These are phyloP conservation scores for Meyerozyma elateridarum DNA, from an alignment of 1,139 yeast species.

Conservation along the genomic window DNA sequence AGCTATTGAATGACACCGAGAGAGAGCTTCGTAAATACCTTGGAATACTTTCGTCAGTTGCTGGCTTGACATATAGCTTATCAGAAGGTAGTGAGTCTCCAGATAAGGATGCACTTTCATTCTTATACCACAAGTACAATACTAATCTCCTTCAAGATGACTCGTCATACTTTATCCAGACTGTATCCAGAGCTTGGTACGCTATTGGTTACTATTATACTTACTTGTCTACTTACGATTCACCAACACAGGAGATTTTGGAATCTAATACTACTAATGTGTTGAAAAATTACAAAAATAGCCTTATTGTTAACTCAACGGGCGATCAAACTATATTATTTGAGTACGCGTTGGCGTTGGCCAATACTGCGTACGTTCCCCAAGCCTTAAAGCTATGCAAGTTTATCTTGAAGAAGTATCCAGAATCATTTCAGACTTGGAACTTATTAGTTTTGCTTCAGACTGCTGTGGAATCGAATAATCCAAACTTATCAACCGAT, in stretches of 20 bases:
- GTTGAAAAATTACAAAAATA: slow-evolving; percentile 29
- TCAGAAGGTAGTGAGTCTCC: background rate
- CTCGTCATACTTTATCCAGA: slow-evolving; percentile 25
- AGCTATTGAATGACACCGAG: slow-evolving; percentile 6
- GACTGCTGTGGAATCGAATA: slow-evolving; percentile 25
- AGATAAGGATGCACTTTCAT: slow-evolving; percentile 16
- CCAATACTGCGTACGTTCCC: slow-evolving; percentile 23
- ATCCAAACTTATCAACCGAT: no score
- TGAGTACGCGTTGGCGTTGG: slow-evolving; percentile 35
- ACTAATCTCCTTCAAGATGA: slow-evolving; percentile 29
- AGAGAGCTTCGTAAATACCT: slow-evolving; percentile 9
- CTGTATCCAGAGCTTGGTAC: slow-evolving; percentile 37
- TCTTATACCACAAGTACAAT: slow-evolving; percentile 36
- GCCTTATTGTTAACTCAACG: slow-evolving; percentile 37
- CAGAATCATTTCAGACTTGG: slow-evolving; percentile 45
- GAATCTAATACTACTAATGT: slow-evolving; percentile 15
- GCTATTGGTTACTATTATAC: slow-evolving; percentile 32
- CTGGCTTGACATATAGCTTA: slow-evolving; percentile 9
- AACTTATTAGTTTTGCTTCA: slow-evolving; percentile 35
- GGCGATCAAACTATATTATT: slow-evolving; percentile 30
- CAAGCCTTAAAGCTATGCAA: slow-evolving; percentile 37
- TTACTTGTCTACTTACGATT: slow-evolving; percentile 26
- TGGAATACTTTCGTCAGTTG: slow-evolving; percentile 6
- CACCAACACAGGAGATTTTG: slow-evolving; percentile 22
- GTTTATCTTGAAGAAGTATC: slow-evolving; percentile 39